A percentile compares a stretch with the other conserved stretches of the same genome.
phyloP scores from a whole-genome alignment of 768 basidiomycete species.

The Dioszegia aurantiaca region DNA sequence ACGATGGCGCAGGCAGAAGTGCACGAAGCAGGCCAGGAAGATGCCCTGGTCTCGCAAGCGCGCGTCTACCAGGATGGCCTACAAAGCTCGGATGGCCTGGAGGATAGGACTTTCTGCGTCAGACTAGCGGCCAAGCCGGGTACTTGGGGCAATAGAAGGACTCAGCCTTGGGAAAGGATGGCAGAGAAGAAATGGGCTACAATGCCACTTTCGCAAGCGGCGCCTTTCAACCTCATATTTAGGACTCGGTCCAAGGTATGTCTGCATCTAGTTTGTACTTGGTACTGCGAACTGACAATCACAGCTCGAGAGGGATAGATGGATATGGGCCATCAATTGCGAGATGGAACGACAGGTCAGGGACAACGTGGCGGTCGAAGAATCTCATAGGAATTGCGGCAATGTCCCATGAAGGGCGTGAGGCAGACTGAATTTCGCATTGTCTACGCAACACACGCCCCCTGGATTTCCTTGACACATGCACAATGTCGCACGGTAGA shows the following conservation, averaged over 20 bases:
- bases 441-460: too few species aligned
- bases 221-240: conserved; percentile 39
- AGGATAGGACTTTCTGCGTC: conserved; percentile 82
- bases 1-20: conserved; percentile 60
- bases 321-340: conserved; percentile 89
- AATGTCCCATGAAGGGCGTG: conserved; percentile 51
- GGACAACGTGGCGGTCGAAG: conserved; percentile 64
- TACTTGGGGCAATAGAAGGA: conserved; percentile 55
- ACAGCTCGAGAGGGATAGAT: conserved; percentile 83
- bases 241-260: conserved; percentile 50
- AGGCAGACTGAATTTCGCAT: too few species aligned
- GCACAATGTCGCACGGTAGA: too few species aligned
- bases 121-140: conserved; percentile 45
- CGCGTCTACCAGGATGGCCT: conserved; percentile 86
- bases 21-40: conserved; percentile 27
- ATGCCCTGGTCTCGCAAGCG: conserved; percentile 53
- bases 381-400: conserved; percentile 64
- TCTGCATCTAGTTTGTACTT: background rate
- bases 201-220: conserved; percentile 58
- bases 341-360: conserved; percentile 81
- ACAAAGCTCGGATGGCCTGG: conserved; percentile 68
- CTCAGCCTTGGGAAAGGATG: conserved; percentile 37
- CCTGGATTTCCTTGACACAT: too few species aligned
- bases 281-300: conserved; percentile 38
- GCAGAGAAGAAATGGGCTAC: conserved; percentile 52